These are phyloP conservation scores for Diaporthe citri DNA, from an alignment of 2,329 filamentous ascomycete species.

Conservation along the genomic window DNA sequence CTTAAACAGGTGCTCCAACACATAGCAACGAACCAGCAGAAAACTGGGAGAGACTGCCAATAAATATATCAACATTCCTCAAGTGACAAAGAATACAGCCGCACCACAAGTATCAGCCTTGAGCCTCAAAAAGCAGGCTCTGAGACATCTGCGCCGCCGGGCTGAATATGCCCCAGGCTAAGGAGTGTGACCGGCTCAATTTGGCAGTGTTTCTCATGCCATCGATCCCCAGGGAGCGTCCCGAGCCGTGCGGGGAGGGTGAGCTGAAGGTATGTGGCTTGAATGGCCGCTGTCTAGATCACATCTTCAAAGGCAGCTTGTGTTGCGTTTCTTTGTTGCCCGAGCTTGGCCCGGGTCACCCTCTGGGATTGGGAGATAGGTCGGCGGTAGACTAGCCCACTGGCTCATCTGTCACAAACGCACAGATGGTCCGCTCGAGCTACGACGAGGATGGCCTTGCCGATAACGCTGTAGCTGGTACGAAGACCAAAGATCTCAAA, in stretches of 20 bases:
- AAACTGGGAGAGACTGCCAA: background rate
- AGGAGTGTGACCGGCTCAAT: background rate
- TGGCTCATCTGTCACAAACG: too few species aligned
- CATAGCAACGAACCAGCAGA: fast-evolving
- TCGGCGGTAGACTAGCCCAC: background rate
- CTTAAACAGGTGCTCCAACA: background rate
- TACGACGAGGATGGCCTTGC: background rate
- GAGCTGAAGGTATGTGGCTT: background rate
- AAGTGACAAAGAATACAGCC: background rate
- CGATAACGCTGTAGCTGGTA: background rate
- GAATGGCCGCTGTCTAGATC: background rate
- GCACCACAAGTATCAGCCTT: background rate
- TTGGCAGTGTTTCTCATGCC: background rate
- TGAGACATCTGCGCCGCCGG: background rate
- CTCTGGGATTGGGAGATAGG: background rate
- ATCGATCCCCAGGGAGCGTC: background rate
- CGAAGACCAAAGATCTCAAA: too few species aligned
- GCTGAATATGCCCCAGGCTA: background rate
- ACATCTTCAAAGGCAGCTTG: background rate
- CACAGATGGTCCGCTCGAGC: background rate
- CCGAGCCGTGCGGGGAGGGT: background rate
- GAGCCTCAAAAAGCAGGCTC: background rate
- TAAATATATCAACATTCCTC: background rate
- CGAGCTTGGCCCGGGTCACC: background rate
- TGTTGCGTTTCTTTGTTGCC: background rate